Conservation (phyloP, 306 rosid species). For the Chamaecrista fasciculata region DNA sequence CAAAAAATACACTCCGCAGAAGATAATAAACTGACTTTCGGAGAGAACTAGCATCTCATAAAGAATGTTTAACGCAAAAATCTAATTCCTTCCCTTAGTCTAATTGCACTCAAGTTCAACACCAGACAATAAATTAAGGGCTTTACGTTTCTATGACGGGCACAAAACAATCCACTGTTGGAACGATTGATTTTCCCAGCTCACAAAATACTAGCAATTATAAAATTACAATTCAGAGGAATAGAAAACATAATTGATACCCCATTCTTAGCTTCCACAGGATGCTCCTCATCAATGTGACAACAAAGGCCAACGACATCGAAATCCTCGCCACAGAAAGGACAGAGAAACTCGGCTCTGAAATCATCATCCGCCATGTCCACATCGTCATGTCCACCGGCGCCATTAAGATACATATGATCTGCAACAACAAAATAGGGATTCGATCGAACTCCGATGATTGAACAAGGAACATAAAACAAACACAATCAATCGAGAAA, state of each 20-base stretch:
- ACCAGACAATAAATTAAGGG: not conserved
- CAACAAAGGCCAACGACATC: conserved; percentile 80
- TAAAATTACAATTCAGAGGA: not conserved
- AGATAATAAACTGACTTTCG: not conserved
- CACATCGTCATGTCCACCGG: conserved; percentile 45
- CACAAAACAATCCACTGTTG: not conserved
- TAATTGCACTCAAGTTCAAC: not conserved
- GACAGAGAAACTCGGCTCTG: conserved; percentile 64
- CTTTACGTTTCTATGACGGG: not conserved
- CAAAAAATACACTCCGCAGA: not conserved
- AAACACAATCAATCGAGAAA: not conserved
- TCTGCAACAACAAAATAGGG: conserved; percentile 45
- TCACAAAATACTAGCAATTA: not conserved
- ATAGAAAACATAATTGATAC: conserved; percentile 24
- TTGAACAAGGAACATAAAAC: not conserved
- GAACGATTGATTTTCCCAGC: not conserved
- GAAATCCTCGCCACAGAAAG: conserved; percentile 72
- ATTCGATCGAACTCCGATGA: not conserved
- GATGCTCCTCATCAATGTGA: conserved; percentile 83
- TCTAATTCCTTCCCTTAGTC: not conserved
- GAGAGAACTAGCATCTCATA: not conserved
- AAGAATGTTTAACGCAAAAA: not conserved
- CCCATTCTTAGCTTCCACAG: conserved; percentile 65
- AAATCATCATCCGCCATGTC: conserved; percentile 61
- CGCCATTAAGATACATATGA: conserved; percentile 44